Evolutionary conservation across 352 stramenopile species (phyloP), one percentile per base, ranked within the genome.

Genomic region (Pythium dissotocum): DNA sequence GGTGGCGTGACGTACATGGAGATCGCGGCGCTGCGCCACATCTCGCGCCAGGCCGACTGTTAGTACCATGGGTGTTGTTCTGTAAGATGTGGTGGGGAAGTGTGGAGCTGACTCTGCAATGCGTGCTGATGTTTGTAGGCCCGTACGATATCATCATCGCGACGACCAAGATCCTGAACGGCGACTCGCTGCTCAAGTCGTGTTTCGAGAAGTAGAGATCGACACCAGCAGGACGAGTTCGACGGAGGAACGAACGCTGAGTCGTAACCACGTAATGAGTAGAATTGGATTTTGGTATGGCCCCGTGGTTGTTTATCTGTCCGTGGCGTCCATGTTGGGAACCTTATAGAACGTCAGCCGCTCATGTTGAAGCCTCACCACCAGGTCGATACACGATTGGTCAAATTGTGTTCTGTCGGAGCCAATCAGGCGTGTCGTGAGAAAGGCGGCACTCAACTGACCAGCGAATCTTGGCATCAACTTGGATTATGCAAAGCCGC

Each of bases 1-100:
- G 97, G 97, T 46, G 97, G 97, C 32, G 90, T 99, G 14, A 98
- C 96, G 21, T 98, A 93, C 75, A 98, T 98, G 90, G 97, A 99
- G 76, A 97, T 98, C 65, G 95, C 97, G 18, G 95, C 95, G 18
- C 76, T 99, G 44, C 90, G 97, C 32, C 98, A 98, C 77, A 79
- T 99, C 35, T 98, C 92, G 16, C 90, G 89, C 62, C 85, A 97
- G 42, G 82, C 88, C 13, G 87, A 91, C 7, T 99, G 97, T 92
- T 91, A 76, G 71, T 97, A 16, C 63, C 4, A 48, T 49, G 54
- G n/a, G 4, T 13, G 48, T 9, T 33, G 21, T 33, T 24, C 21
- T 24, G 21, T 30, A 33, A 1, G 48, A 44, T 44, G 21, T 65
- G 56, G 44, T n/a, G 18, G 54, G 48, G 9, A 2, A 38, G 16